These are phyloP conservation scores for Leucaena leucocephala DNA, from an alignment of 306 rosid species.

Conservation along the genomic window DNA sequence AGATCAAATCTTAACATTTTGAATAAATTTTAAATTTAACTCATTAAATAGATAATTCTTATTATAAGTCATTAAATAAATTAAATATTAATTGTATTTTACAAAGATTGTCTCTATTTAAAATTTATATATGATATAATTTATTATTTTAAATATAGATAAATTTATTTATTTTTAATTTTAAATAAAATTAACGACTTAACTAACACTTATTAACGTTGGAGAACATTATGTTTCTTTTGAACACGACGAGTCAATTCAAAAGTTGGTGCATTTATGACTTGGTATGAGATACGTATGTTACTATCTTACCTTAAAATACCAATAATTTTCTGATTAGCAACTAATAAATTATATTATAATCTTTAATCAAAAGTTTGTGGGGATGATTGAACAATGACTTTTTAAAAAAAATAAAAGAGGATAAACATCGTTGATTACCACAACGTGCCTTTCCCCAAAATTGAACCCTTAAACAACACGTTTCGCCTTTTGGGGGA, in stretches of 20 bases:
- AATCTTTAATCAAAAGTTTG: not conserved
- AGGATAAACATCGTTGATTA: not conserved
- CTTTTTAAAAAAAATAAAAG: not conserved
- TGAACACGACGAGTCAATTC: not conserved
- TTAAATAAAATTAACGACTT: no score
- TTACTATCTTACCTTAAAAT: not conserved
- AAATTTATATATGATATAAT: no score
- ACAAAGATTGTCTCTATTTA: no score
- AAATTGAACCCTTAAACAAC: not conserved
- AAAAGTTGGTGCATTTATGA: not conserved
- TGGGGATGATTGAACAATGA: constrained; percentile 19
- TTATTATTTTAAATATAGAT: no score
- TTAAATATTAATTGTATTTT: no score
- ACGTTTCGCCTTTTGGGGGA: not conserved
- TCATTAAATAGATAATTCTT: no score
- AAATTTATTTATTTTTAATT: no score
- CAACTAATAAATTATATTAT: not conserved
- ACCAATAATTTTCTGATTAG: not conserved
- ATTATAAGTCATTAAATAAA: no score
- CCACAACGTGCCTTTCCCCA: not conserved
- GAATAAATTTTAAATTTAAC: not conserved
- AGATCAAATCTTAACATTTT: not conserved
- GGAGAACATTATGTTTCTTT: not conserved
- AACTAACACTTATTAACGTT: not conserved
- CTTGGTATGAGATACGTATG: not conserved